Percentiles rank a stretch among this genome's conserved stretches.
Conservation (phyloP, 768 basidiomycete genomes). For the Lactarius quietus region DNA sequence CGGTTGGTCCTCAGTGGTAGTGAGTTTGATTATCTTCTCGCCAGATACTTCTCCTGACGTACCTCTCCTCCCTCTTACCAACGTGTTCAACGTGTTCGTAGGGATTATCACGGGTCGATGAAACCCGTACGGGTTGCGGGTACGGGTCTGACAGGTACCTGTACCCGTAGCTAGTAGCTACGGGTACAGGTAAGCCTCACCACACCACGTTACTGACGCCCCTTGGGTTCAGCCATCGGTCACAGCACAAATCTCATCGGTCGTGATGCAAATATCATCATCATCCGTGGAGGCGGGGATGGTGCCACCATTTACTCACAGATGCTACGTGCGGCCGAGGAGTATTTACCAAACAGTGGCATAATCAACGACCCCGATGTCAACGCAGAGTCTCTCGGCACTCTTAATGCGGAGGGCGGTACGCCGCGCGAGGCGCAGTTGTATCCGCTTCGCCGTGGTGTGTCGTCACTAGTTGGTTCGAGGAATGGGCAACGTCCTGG, state of each 20-base stretch:
- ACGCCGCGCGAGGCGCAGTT: slow-evolving; percentile 23
- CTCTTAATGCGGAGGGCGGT: slow-evolving; percentile 30
- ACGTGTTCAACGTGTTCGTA: slow-evolving; percentile 87
- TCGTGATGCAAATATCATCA: slow-evolving; percentile 86
- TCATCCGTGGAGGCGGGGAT: slow-evolving; percentile 74
- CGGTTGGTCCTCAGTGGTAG: slow-evolving; percentile 92
- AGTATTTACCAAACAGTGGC: slow-evolving; percentile 81
- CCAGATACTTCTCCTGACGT: slow-evolving; percentile 22
- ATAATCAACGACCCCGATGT: slow-evolving; percentile 50
- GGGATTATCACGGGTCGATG: too few relatives aligned
- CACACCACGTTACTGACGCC: not conserved
- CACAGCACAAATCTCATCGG: slow-evolving; percentile 95
- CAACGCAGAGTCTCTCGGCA: slow-evolving; percentile 24
- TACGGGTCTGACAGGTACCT: too few relatives aligned
- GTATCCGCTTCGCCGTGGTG: slow-evolving; percentile 56
- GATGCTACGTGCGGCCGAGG: slow-evolving; percentile 71
- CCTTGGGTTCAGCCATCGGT: slow-evolving; percentile 68
- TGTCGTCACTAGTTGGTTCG: slow-evolving; percentile 78
- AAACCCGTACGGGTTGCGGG: too few relatives aligned
- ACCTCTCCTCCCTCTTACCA: slow-evolving; percentile 25
- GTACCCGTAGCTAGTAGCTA: too few relatives aligned
- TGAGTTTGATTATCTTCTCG: slow-evolving; percentile 39
- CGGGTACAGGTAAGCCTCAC: too few relatives aligned
- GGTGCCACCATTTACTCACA: slow-evolving; percentile 71
- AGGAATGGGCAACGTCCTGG: slow-evolving; percentile 85